These are phyloP conservation scores for Talaromyces sp. DNA, from an alignment of 2,329 filamentous ascomycete genomes.

Conservation along the genomic window DNA sequence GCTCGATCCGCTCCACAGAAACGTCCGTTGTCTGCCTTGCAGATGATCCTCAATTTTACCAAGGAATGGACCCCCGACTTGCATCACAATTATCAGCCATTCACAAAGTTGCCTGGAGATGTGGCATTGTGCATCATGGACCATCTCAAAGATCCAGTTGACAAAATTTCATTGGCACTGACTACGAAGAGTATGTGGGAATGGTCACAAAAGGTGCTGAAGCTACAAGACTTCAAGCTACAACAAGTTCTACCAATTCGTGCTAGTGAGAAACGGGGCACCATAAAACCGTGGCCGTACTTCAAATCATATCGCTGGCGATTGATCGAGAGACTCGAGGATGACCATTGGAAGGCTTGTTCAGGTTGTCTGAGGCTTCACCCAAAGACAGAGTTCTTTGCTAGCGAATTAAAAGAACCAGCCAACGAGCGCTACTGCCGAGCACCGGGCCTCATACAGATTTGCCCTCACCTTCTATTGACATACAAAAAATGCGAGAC, in stretches of 20 bases:
- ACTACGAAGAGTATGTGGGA: conserved; percentile 5
- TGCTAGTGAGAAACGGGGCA: neutral
- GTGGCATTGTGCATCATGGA: conserved; percentile 6
- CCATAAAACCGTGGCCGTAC: neutral
- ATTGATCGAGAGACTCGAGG: conserved; percentile 6
- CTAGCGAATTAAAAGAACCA: neutral
- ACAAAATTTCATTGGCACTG: neutral
- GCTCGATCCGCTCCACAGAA: neutral
- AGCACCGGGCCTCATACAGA: conserved; percentile 2
- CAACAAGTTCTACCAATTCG: neutral
- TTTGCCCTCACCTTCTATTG: conserved; percentile 11
- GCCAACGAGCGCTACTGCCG: conserved; percentile 2
- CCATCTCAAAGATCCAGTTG: neutral
- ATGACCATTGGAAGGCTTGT: conserved; percentile 12
- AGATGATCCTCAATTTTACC: neutral
- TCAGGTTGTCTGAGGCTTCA: conserved; percentile 12
- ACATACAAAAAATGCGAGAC: conserved; percentile 12
- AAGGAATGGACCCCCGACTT: neutral
- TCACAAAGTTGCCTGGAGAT: conserved; percentile 6
- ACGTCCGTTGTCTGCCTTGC: neutral
- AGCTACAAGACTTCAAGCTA: neutral
- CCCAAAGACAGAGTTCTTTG: conserved; percentile 1
- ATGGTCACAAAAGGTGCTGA: neutral
- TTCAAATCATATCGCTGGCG: neutral
- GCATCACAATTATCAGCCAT: neutral